A percentile compares a stretch with the other conserved stretches of the same genome.
Conservation (phyloP, 352 stramenopile genomes). For the Phytophthora crassamura region DNA sequence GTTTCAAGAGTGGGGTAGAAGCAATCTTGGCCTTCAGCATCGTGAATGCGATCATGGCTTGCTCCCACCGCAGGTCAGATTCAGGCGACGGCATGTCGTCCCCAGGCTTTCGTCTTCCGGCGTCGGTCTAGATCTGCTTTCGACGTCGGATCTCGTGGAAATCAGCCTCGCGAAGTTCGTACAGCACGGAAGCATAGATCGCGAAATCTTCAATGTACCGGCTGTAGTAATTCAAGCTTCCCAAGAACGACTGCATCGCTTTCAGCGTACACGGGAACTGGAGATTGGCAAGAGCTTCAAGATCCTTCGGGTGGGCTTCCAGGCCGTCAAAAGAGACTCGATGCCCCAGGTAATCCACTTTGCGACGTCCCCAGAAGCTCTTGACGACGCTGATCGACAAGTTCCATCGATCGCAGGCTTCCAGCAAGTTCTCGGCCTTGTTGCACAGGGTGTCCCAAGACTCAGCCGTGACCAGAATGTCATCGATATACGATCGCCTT, state of each 20-base stretch:
- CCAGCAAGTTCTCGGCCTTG: conserved; percentile 13
- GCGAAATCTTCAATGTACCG: conserved; percentile 29
- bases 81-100: no score
- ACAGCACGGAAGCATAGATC: no score
- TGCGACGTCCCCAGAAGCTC: conserved; percentile 22
- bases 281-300: neutral
- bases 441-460: conserved; percentile 22
- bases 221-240: conserved; percentile 30
- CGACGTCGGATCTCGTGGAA: neutral
- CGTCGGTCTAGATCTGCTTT: neutral
- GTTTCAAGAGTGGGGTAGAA: no score
- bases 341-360: conserved; percentile 28
- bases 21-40: no score
- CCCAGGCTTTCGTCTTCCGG: no score
- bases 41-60: no score
- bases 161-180: conserved; percentile 2
- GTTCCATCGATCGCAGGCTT: conserved; percentile 28
- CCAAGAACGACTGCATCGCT: conserved; percentile 30
- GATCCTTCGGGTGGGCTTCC: conserved; percentile 16
- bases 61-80: no score
- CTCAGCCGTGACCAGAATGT: conserved; percentile 15
- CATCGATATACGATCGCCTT: conserved; percentile 39
- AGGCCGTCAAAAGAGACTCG: conserved; percentile 5
- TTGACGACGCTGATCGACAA: conserved; percentile 38
- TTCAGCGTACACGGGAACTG: conserved; percentile 11